Evolutionary conservation across 2,329 filamentous ascomycete species (phyloP), one percentile per base, ranked within the genome.

Genomic region (Colletotrichum sp.): DNA sequence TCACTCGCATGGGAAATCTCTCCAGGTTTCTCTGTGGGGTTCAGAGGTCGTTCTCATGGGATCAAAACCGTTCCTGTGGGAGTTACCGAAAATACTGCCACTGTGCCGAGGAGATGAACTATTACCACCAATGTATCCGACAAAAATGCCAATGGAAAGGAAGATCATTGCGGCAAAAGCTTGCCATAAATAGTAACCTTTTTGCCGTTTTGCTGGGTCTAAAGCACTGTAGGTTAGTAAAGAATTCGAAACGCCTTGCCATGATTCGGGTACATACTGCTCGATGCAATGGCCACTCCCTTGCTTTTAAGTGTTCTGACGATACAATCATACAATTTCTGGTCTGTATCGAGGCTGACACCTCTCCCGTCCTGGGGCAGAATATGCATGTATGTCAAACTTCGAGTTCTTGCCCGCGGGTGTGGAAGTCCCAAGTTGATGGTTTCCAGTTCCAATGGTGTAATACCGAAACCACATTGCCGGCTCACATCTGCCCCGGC

Each of bases 231-330:
- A 2, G 43, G 10, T 48, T 1, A 48, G 43, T 1, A 21, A 48
- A 13, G 10, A 21, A n/a, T 48, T 21, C 0, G 43, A 48, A n/a
- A 13, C 43, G 0, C 43, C 3, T 0, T 21, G 0, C 1, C 43
- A 13, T 48, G 6, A 48, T 21, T 0, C n/a, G 10, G n/a, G 10
- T 48, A 48, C 43, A 12, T 21, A 48, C n/a, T 48, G 43, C 43
- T 48, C 43, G 0, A 1, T 0, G n/a, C 21, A 21, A 48, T 21
- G 10, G 0, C 43, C 0, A 13, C 43, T 13, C 43, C 43, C 43
- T 48, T 48, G 0, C 43, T 48, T 0, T 21, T 21, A 21, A 48
- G 43, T 48, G 43, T 0, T 13, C 6, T 48, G 43, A 48, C 18
- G 18, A 48, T 48, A 18, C 16, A 61, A 28, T 57, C 52, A 28